A percentile compares a stretch with the other conserved stretches of the same genome.
These are phyloP conservation scores for Phytophthora pinifolia DNA, from an alignment of 352 stramenopile species.

Conservation along the genomic window DNA sequence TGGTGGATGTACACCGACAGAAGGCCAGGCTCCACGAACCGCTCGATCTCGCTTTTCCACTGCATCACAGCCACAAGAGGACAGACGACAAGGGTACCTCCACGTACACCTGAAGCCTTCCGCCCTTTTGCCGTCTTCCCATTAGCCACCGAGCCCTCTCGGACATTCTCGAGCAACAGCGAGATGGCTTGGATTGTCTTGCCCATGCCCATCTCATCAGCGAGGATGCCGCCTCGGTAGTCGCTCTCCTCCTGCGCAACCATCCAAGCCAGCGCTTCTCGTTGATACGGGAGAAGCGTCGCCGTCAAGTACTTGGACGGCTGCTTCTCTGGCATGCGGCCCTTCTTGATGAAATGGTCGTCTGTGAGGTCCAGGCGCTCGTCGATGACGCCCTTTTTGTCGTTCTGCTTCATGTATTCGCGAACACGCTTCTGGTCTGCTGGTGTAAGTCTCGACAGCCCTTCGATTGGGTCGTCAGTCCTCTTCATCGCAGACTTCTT, in stretches of 20 bases:
- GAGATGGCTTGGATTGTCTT: slow-evolving; percentile 98
- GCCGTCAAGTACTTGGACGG: slow-evolving; percentile 81
- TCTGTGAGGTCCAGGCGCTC: slow-evolving; percentile 68
- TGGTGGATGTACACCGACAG: slow-evolving; percentile 97
- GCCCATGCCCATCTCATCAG: slow-evolving; percentile 98
- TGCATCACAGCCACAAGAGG: slow-evolving; percentile 97
- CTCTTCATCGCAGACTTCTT: slow-evolving; percentile 13
- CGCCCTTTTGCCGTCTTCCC: slow-evolving; percentile 22
- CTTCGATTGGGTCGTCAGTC: slow-evolving; percentile 45
- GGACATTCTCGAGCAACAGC: slow-evolving; percentile 92
- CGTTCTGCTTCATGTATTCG: slow-evolving; percentile 63
- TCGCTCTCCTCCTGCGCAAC: slow-evolving; percentile 89
- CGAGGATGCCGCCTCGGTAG: slow-evolving; percentile 95
- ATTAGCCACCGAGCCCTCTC: slow-evolving; percentile 22
- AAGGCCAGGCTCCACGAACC: slow-evolving; percentile 92
- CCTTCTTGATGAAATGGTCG: slow-evolving; percentile 74
- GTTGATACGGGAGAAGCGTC: slow-evolving; percentile 98
- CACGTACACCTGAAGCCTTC: slow-evolving; percentile 25
- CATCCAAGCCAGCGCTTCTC: slow-evolving; percentile 97
- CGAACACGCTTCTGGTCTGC: slow-evolving; percentile 50
- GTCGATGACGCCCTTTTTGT: slow-evolving; percentile 51
- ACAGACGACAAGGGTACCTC: slow-evolving; percentile 96
- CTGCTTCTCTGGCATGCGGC: slow-evolving; percentile 62
- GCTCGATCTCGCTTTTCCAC: slow-evolving; percentile 89
- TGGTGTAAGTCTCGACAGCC: slow-evolving; percentile 38